Evolutionary conservation across 2,329 filamentous ascomycete genomes (phyloP).

Genomic region (Pseudogymnoascus destructans): DNA sequence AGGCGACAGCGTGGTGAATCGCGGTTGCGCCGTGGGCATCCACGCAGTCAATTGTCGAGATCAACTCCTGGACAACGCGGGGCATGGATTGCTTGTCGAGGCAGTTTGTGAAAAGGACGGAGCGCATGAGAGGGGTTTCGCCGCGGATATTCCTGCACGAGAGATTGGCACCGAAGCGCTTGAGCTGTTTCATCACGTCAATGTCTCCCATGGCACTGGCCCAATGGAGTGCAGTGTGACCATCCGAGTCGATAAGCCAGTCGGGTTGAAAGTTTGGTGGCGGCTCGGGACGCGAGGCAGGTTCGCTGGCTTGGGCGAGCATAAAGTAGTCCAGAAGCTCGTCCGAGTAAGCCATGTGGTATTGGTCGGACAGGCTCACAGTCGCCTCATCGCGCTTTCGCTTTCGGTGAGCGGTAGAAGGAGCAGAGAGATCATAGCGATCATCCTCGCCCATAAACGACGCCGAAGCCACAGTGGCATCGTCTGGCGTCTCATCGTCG

Average conservation of each 20-base stretch:
- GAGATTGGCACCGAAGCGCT: slow-evolving; percentile 64
- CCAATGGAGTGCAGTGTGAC: slow-evolving; percentile 92
- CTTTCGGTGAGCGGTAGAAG: slow-evolving; percentile 51
- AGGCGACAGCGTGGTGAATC: slow-evolving; percentile 86
- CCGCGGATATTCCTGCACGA: slow-evolving; percentile 57
- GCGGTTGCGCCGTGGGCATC: slow-evolving; percentile 77
- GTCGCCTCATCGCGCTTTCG: slow-evolving; percentile 60
- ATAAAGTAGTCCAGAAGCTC: slow-evolving; percentile 94
- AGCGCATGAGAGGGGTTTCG: slow-evolving; percentile 88
- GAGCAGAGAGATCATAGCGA: slow-evolving; percentile 56
- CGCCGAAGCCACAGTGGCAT: slow-evolving; percentile 74
- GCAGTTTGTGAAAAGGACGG: slow-evolving; percentile 93
- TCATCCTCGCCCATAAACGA: slow-evolving; percentile 80
- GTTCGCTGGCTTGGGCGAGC: slow-evolving; percentile 65
- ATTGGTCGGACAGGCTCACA: slow-evolving; percentile 58
- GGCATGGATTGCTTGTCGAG: slow-evolving; percentile 89
- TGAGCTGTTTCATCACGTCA: slow-evolving; percentile 77
- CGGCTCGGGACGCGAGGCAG: slow-evolving; percentile 60
- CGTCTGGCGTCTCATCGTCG: slow-evolving; percentile 63
- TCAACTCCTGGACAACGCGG: slow-evolving; percentile 67
- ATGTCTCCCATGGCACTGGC: slow-evolving; percentile 94
- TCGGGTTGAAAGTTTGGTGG: slow-evolving; percentile 80
- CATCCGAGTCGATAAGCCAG: slow-evolving; percentile 83
- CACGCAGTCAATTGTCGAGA: slow-evolving; percentile 64
- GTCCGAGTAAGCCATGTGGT: slow-evolving; percentile 84